Conservation (phyloP, 306 rosid genomes). For the Prunus davidiana region DNA sequence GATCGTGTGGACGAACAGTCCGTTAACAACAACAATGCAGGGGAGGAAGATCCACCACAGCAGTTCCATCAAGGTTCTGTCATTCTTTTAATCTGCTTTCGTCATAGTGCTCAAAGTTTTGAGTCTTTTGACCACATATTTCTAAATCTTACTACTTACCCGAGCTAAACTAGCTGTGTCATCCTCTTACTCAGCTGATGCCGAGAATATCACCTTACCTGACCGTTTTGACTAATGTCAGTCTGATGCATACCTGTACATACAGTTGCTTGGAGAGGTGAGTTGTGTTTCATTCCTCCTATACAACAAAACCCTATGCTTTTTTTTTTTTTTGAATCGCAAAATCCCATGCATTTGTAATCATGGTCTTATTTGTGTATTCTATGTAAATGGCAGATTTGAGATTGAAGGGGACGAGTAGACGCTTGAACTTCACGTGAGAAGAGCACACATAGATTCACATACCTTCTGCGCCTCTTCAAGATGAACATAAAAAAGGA, state of each 20-base stretch:
- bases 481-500: neutral
- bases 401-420: neutral
- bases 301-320: neutral
- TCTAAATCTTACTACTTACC: neutral
- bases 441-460: neutral
- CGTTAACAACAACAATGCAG: constrained; percentile 19
- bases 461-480: neutral
- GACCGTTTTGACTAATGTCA: neutral
- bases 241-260: neutral
- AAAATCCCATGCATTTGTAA: neutral
- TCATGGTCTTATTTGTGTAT: neutral
- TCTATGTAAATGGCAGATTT: neutral
- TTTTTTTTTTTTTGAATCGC: no score
- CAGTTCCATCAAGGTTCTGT: constrained; percentile 64
- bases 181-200: constrained; percentile 36
- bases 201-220: neutral
- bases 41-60: constrained; percentile 40
- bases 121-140: constrained; percentile 2
- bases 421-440: neutral
- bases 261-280: neutral
- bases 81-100: constrained; percentile 17
- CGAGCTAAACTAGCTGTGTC: constrained; percentile 15
- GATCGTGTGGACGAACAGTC: constrained; percentile 60
- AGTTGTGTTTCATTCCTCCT: neutral
- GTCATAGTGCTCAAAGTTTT: neutral